phyloP scores from a whole-genome alignment of 2,329 filamentous ascomycete genomes.

The Claviceps purpurea region DNA sequence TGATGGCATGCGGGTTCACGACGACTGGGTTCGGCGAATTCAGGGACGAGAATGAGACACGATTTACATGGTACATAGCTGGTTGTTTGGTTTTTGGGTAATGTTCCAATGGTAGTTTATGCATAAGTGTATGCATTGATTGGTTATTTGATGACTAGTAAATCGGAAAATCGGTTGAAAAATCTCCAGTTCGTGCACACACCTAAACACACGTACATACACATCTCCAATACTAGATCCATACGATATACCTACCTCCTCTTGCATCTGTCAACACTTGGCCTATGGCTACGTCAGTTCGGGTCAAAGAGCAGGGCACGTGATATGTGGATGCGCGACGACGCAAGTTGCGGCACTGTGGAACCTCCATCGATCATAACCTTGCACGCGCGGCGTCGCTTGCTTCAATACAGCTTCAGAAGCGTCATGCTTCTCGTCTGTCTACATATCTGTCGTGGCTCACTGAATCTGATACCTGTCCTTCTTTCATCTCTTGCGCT shows the following conservation, averaged over 20 bases:
- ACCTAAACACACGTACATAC: no score
- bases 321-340: not conserved
- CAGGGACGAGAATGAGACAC: slow-evolving; percentile 35
- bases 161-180: no score
- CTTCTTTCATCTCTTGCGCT: slow-evolving; percentile 3
- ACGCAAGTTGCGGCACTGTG: not conserved
- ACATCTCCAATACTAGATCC: no score
- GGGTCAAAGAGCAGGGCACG: not conserved
- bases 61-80: not conserved
- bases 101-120: not conserved
- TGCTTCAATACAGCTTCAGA: not conserved
- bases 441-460: not conserved
- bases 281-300: not conserved
- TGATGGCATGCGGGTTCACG: slow-evolving; percentile 65
- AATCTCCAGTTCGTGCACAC: no score
- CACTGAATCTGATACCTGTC: not conserved
- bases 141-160: not conserved
- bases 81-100: not conserved
- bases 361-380: slow-evolving; percentile 3
- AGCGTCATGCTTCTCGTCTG: not conserved
- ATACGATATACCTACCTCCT: no score
- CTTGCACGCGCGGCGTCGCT: slow-evolving; percentile 5
- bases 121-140: not conserved
- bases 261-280: no score
- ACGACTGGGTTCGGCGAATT: slow-evolving; percentile 76